phyloP scores from a whole-genome alignment of 345 rosid species.

The Populus tremula region DNA sequence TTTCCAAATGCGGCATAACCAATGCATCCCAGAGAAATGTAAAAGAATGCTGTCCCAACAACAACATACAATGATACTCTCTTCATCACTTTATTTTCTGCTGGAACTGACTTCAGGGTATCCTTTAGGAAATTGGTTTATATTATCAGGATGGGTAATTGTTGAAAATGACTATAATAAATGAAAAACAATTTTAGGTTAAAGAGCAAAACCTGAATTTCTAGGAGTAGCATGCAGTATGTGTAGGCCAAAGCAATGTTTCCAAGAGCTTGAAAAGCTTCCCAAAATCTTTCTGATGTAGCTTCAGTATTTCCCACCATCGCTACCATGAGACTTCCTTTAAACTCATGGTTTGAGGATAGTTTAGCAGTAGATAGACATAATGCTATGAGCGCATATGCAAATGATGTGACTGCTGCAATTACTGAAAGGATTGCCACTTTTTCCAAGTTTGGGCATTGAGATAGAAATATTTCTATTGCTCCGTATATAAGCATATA shows the following conservation, averaged over 20 bases:
- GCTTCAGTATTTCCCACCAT: neutral
- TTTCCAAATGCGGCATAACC: constrained; percentile 49
- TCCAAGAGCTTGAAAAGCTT: constrained; percentile 49
- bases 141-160: neutral
- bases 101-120: constrained; percentile 38
- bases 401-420: constrained; percentile 25
- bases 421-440: constrained; percentile 18
- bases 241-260: constrained; percentile 49
- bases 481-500: constrained; percentile 29
- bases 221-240: constrained; percentile 31
- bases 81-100: constrained; percentile 43
- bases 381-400: constrained; percentile 20
- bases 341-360: constrained; percentile 2
- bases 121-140: constrained; percentile 21
- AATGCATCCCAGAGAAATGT: constrained; percentile 29
- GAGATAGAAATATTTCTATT: constrained; percentile 40
- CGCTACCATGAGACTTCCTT: constrained; percentile 15
- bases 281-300: constrained; percentile 39
- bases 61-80: constrained; percentile 24
- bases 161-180: too few species aligned
- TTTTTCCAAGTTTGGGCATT: constrained; percentile 45
- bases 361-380: constrained; percentile 12
- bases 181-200: neutral
- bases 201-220: constrained; percentile 24
- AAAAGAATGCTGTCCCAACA: constrained; percentile 30